A percentile compares a stretch with the other conserved stretches of the same genome.
Evolutionary conservation across 441 rosid genomes (phyloP).

Genomic region (Aleurites moluccanus): DNA sequence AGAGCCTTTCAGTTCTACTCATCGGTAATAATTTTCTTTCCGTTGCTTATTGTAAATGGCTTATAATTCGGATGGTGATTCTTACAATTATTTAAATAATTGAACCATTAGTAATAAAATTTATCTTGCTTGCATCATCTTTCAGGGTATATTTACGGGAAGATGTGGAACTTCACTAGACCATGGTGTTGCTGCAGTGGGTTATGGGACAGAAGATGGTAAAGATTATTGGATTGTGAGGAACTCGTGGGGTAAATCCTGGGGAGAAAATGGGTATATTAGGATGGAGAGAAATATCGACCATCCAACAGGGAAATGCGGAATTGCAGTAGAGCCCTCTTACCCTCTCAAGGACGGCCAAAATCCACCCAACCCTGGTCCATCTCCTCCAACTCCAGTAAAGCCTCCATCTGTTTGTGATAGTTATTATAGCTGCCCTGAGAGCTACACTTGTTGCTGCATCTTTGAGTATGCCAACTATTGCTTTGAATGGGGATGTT

Average conservation of each 20-base stretch:
- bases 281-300: conserved; percentile 61
- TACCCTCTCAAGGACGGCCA: conserved; percentile 74
- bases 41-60: not conserved
- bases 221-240: conserved; percentile 75
- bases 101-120: too few species aligned
- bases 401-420: conserved; percentile 76
- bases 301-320: conserved; percentile 63
- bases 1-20: conserved; percentile 67
- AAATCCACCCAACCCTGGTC: conserved; percentile 94
- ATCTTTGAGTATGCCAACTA: conserved; percentile 49
- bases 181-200: conserved; percentile 85
- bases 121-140: not conserved
- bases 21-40: conserved; percentile 43
- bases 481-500: conserved; percentile 94
- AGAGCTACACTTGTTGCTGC: conserved; percentile 86
- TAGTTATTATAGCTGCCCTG: conserved; percentile 58
- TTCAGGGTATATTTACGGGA: conserved; percentile 77
- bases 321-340: conserved; percentile 81
- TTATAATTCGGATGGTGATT: not conserved
- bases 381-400: conserved; percentile 87
- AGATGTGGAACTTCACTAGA: conserved; percentile 67
- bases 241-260: conserved; percentile 79
- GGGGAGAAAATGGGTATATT: conserved; percentile 90
- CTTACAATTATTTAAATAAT: too few species aligned
- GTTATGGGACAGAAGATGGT: conserved; percentile 77